Conservation (phyloP, 306 rosid genomes). For the Casuarina equisetifolia region DNA sequence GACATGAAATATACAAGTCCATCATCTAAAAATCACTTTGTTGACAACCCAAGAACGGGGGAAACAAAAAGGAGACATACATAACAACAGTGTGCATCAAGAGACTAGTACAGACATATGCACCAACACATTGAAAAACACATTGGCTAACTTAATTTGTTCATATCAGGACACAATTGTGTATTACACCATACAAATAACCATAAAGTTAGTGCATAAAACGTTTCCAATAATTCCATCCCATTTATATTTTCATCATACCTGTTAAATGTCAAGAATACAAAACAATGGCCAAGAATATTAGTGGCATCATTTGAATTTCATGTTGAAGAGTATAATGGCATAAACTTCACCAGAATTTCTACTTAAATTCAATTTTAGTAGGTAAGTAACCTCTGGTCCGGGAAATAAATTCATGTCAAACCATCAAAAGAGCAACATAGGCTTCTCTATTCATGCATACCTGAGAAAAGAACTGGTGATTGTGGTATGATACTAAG, state of each 20-base stretch:
- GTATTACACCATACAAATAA: not conserved
- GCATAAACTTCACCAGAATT: not conserved
- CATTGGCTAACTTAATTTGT: not conserved
- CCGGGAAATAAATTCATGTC: slow-evolving; percentile 6
- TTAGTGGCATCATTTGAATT: not conserved
- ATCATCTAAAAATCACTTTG: no score
- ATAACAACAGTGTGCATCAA: not conserved
- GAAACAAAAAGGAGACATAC: not conserved
- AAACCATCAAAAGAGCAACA: not conserved
- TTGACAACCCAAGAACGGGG: not conserved
- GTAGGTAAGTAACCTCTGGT: not conserved
- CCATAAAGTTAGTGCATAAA: not conserved
- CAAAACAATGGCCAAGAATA: not conserved
- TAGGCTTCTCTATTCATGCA: slow-evolving; percentile 12
- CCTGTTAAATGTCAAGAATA: not conserved
- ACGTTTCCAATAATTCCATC: not conserved
- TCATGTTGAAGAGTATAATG: not conserved
- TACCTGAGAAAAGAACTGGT: slow-evolving; percentile 89
- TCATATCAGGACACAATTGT: not conserved
- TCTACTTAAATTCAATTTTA: not conserved
- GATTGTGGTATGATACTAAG: slow-evolving; percentile 93
- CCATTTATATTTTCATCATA: not conserved
- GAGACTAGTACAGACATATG: not conserved
- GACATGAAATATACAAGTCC: no score
- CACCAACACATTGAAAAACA: not conserved